phyloP scores from a whole-genome alignment of 257 asterid species.

The Solanum chmielewskii region DNA sequence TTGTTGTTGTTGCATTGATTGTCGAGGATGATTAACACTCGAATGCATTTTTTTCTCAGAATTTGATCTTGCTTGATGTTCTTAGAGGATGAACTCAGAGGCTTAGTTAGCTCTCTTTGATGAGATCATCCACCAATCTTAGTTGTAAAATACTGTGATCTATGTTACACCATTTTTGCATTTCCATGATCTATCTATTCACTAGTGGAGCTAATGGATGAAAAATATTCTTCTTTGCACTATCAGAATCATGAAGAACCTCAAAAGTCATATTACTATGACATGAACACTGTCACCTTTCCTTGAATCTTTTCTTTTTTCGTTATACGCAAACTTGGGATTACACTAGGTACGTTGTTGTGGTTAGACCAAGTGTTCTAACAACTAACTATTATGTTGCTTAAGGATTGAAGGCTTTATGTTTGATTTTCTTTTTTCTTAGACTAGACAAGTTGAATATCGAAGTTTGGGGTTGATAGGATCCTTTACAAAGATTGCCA shows the following conservation, averaged over 20 bases:
- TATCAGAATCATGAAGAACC: background rate
- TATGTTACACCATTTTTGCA: background rate
- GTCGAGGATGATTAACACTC: background rate
- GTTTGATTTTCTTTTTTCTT: constrained; percentile 6
- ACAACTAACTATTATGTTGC: background rate
- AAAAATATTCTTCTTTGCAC: background rate
- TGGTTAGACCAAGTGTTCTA: background rate
- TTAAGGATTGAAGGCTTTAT: background rate
- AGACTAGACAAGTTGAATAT: constrained; percentile 82
- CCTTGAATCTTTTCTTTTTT: background rate
- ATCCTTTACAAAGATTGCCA: constrained; percentile 68
- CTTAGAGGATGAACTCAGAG: background rate
- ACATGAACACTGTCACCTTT: background rate
- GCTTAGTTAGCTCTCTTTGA: background rate
- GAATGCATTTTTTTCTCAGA: background rate
- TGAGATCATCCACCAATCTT: background rate
- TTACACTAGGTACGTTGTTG: background rate
- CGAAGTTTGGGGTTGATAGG: constrained; percentile 69
- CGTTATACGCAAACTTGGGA: background rate
- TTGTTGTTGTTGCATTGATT: background rate
- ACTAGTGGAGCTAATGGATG: background rate
- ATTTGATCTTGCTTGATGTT: background rate
- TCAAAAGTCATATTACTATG: background rate
- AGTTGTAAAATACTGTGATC: background rate
- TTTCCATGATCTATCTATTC: background rate